Evolutionary conservation across 441 rosid genomes (phyloP).

Genomic region (Gossypium lobatum): DNA sequence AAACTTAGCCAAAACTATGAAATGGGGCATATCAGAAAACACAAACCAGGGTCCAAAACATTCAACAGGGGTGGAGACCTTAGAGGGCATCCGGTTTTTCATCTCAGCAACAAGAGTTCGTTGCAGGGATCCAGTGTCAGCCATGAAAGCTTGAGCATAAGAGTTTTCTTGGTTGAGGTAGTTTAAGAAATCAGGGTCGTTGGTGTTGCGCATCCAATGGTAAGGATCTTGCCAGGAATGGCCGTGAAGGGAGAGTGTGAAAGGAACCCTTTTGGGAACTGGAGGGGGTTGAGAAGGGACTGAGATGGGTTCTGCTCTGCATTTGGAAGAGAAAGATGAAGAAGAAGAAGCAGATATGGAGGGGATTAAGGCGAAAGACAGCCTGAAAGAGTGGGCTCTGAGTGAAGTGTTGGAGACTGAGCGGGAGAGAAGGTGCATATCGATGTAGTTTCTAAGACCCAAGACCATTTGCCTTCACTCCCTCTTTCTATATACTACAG

Average conservation of each 20-base stretch:
- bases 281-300: slow-evolving; percentile 44
- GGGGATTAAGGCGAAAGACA: slow-evolving; percentile 24
- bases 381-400: slow-evolving; percentile 23
- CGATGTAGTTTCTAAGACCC: not conserved
- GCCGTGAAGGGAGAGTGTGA: slow-evolving; percentile 49
- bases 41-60: slow-evolving; percentile 85
- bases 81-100: slow-evolving; percentile 50
- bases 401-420: slow-evolving; percentile 20
- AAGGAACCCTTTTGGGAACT: slow-evolving; percentile 52
- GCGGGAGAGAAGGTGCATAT: slow-evolving; percentile 28
- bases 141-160: slow-evolving; percentile 75
- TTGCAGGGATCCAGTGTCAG: slow-evolving; percentile 52
- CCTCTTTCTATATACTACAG: not conserved
- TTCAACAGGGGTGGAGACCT: slow-evolving; percentile 62
- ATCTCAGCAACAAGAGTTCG: slow-evolving; percentile 52
- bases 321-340: slow-evolving; percentile 32
- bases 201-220: slow-evolving; percentile 70
- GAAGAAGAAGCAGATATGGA: slow-evolving; percentile 19
- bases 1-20: not conserved
- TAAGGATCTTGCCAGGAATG: slow-evolving; percentile 63
- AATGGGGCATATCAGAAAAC: slow-evolving; percentile 12
- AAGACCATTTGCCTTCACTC: not conserved
- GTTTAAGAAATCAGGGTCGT: slow-evolving; percentile 45
- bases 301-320: slow-evolving; percentile 28
- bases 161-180: slow-evolving; percentile 61